These are phyloP conservation scores for Ascosphaera acerosa DNA, from an alignment of 2,329 filamentous ascomycete species.

Conservation along the genomic window DNA sequence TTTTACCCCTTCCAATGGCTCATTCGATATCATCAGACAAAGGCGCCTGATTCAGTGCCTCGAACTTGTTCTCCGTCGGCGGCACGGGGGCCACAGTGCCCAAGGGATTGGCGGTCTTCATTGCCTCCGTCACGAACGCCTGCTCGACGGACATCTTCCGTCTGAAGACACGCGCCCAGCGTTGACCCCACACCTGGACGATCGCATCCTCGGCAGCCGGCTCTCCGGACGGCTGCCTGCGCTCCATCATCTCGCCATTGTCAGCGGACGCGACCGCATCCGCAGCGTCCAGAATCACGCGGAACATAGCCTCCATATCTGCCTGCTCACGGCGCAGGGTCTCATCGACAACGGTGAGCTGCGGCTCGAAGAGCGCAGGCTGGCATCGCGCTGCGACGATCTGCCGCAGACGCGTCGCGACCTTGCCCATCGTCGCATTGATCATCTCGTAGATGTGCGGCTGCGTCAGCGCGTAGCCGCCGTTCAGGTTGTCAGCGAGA, in stretches of 20 bases:
- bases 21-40: constrained; percentile 1
- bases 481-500: constrained; percentile 37
- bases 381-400: constrained; percentile 40
- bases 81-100: constrained; percentile 14
- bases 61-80: constrained; percentile 2
- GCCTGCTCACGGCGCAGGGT: constrained; percentile 42
- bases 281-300: constrained; percentile 53
- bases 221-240: constrained; percentile 24
- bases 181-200: constrained; percentile 53
- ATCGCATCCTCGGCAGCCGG: constrained; percentile 33
- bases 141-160: constrained; percentile 71
- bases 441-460: constrained; percentile 76
- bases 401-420: constrained; percentile 63
- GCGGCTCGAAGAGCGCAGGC: constrained; percentile 26
- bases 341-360: constrained; percentile 36
- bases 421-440: constrained; percentile 67
- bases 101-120: constrained; percentile 22
- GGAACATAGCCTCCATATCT: constrained; percentile 58
- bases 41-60: constrained; percentile 1
- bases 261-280: constrained; percentile 44
- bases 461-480: constrained; percentile 42
- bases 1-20: too few species aligned
- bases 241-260: constrained; percentile 52
- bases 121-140: constrained; percentile 33
- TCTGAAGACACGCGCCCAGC: constrained; percentile 69